These are phyloP conservation scores for Verticillium nonalfalfae DNA, from an alignment of 2,329 filamentous ascomycete genomes.

Conservation along the genomic window DNA sequence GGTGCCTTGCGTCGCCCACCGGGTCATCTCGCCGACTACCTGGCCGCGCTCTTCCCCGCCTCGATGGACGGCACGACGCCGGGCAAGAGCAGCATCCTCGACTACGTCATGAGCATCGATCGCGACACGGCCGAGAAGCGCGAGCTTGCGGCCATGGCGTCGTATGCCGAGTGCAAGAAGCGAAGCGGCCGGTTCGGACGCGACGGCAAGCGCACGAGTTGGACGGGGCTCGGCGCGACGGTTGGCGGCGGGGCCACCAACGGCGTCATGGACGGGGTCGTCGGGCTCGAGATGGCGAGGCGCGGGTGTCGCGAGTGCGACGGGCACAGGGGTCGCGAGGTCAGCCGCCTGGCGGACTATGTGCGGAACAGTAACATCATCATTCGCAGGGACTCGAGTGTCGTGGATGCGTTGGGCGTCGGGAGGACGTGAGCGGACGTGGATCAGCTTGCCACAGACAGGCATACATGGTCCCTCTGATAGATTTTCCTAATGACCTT, in stretches of 20 bases:
- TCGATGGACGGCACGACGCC: slow-evolving; percentile 12
- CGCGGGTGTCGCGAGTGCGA: slow-evolving; percentile 23
- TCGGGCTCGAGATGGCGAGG: slow-evolving; percentile 25
- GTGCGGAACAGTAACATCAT: background rate
- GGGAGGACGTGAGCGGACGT: background rate
- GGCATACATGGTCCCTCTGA: background rate
- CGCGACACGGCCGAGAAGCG: slow-evolving; percentile 33
- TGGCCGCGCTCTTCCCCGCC: slow-evolving; percentile 26
- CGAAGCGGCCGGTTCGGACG: background rate
- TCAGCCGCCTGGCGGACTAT: slow-evolving; percentile 21
- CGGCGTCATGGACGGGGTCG: slow-evolving; percentile 23
- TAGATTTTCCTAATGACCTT: background rate
- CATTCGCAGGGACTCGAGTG: slow-evolving; percentile 6
- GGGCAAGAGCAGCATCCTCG: slow-evolving; percentile 17
- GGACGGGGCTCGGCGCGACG: slow-evolving; percentile 30
- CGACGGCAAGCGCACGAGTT: slow-evolving; percentile 27
- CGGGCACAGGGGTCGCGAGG: slow-evolving; percentile 23
- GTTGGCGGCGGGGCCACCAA: slow-evolving; percentile 15
- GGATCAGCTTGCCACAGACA: background rate
- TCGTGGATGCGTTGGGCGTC: slow-evolving; percentile 10
- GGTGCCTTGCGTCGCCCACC: background rate
- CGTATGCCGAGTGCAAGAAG: slow-evolving; percentile 18
- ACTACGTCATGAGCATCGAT: slow-evolving; percentile 27
- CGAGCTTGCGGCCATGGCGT: slow-evolving; percentile 30
- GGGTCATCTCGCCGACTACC: slow-evolving; percentile 24